These are phyloP conservation scores for Yamadazyma blattariae DNA, from an alignment of 1,139 yeast genomes.

Conservation along the genomic window DNA sequence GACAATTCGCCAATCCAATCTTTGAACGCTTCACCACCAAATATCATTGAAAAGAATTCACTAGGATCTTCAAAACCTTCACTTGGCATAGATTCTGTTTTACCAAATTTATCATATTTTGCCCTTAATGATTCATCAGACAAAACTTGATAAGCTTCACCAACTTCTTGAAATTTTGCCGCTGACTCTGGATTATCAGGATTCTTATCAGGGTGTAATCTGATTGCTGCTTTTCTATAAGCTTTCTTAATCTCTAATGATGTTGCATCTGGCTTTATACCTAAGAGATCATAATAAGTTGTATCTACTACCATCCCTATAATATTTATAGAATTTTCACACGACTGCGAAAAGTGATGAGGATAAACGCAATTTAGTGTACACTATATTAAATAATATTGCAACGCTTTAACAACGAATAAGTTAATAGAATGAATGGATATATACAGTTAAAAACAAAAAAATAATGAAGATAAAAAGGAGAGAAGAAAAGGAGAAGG, in stretches of 20 bases:
- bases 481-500: too few species aligned
- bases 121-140: constrained; percentile 71
- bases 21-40: constrained; percentile 85
- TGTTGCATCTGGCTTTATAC: constrained; percentile 67
- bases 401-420: too few species aligned
- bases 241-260: constrained; percentile 88
- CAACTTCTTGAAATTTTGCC: constrained; percentile 61
- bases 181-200: constrained; percentile 86
- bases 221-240: constrained; percentile 83
- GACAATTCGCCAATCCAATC: constrained; percentile 79
- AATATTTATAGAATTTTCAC: constrained; percentile 1
- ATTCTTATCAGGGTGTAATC: constrained; percentile 93
- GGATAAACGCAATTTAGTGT: too few species aligned
- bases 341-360: neutral
- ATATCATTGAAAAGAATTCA: constrained; percentile 69
- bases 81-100: constrained; percentile 75
- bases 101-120: constrained; percentile 74
- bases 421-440: too few species aligned
- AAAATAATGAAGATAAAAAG: too few species aligned
- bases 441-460: too few species aligned
- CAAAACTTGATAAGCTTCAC: constrained; percentile 82
- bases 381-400: too few species aligned
- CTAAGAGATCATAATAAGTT: constrained; percentile 78
- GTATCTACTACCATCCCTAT: constrained; percentile 85
- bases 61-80: constrained; percentile 89